These are phyloP conservation scores for Colletotrichum sp. DNA, from an alignment of 2,329 filamentous ascomycete species.

Conservation along the genomic window DNA sequence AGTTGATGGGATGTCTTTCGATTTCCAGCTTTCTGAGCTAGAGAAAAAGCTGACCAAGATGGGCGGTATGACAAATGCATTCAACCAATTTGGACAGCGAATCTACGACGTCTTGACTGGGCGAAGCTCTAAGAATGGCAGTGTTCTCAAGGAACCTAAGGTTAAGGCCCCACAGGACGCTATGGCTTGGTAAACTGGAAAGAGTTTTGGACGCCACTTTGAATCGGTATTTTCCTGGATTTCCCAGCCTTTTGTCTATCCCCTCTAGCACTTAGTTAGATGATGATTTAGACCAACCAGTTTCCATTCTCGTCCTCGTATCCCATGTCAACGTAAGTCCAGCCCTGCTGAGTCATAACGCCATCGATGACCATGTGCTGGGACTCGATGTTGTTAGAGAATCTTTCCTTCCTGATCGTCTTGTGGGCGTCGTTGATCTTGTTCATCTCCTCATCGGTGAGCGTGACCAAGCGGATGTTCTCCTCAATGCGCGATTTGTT, in stretches of 20 bases:
- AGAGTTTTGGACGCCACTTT: neutral
- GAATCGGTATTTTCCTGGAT: neutral
- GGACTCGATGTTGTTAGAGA: slow-evolving; percentile 23
- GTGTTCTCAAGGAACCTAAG: neutral
- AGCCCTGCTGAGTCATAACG: slow-evolving; percentile 24
- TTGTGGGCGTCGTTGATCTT: slow-evolving; percentile 28
- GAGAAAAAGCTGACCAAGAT: slow-evolving; percentile 40
- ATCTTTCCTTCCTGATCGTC: slow-evolving; percentile 23
- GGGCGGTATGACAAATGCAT: slow-evolving; percentile 43
- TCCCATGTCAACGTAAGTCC: slow-evolving; percentile 29
- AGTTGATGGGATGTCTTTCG: slow-evolving; percentile 29
- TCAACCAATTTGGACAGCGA: slow-evolving; percentile 38
- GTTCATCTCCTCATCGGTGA: slow-evolving; percentile 29
- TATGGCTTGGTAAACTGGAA: neutral
- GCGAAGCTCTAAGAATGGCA: neutral
- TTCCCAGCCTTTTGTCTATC: neutral
- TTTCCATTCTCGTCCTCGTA: slow-evolving; percentile 32
- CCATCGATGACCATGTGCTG: slow-evolving; percentile 25
- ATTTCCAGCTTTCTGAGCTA: slow-evolving; percentile 41
- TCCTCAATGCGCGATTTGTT: slow-evolving; percentile 25
- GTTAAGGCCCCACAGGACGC: neutral
- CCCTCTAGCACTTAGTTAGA: neutral
- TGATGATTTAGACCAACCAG: slow-evolving; percentile 22
- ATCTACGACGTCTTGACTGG: slow-evolving; percentile 11
- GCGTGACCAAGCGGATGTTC: slow-evolving; percentile 28